A percentile compares a stretch with the other conserved stretches of the same genome.
Evolutionary conservation across 2,329 filamentous ascomycete species (phyloP).

Genomic region (Xylariaceae sp.): DNA sequence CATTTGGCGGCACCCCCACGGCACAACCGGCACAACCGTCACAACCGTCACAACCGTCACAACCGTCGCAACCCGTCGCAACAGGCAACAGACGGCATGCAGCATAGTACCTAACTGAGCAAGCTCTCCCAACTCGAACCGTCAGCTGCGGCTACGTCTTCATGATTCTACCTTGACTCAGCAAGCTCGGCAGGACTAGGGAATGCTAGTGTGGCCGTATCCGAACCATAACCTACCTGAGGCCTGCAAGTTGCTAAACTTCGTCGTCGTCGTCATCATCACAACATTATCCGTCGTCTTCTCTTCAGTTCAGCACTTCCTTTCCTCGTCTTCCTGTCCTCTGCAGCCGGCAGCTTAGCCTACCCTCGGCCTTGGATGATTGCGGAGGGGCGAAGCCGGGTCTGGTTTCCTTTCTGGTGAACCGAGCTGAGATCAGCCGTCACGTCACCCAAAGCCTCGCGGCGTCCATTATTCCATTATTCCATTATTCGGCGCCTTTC

Average conservation of each 20-base stretch:
- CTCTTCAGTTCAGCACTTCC: too few species aligned
- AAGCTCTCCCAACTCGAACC: neutral
- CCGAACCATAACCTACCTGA: neutral
- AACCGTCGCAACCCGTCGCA: too few species aligned
- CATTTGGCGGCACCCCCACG: neutral
- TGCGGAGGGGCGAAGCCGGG: neutral
- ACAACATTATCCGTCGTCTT: too few species aligned
- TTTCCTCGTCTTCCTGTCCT: neutral
- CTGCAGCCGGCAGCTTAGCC: neutral
- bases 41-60: too few species aligned
- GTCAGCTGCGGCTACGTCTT: slow-evolving; percentile 16
- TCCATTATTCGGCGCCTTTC: neutral
- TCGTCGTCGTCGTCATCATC: neutral
- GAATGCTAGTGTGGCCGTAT: neutral
- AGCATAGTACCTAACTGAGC: neutral
- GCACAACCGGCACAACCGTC: too few species aligned
- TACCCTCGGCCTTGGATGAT: neutral
- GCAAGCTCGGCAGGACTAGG: neutral
- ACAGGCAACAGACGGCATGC: neutral
- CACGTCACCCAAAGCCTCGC: neutral
- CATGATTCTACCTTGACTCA: slow-evolving; percentile 15
- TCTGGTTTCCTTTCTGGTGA: slow-evolving; percentile 3
- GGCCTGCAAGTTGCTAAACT: neutral
- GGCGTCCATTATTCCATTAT: neutral
- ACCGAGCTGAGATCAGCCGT: slow-evolving; percentile 14